Evolutionary conservation across 2,329 filamentous ascomycete genomes (phyloP).

Genomic region (Venturia nashicola): DNA sequence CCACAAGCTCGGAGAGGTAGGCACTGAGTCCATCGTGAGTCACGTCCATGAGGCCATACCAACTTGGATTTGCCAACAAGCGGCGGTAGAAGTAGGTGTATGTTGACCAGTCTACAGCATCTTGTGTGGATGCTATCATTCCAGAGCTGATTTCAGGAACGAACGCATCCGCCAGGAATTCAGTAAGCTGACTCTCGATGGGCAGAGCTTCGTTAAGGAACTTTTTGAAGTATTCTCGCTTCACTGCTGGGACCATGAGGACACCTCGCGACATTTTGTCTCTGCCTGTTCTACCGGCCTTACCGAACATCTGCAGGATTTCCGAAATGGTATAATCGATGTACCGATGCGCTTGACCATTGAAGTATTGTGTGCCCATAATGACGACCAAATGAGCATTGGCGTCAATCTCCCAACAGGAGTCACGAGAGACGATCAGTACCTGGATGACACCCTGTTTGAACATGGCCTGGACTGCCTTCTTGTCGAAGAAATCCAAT

Average conservation of each 20-base stretch:
- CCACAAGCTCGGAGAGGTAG: constrained; percentile 87
- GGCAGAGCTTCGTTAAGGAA: constrained; percentile 93
- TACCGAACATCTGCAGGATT: constrained; percentile 95
- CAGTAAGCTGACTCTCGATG: constrained; percentile 86
- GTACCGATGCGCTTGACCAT: constrained; percentile 92
- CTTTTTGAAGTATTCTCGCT: constrained; percentile 97
- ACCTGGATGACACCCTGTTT: constrained; percentile 82
- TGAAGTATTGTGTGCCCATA: constrained; percentile 97
- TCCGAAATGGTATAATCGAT: constrained; percentile 92
- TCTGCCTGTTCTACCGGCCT: constrained; percentile 65
- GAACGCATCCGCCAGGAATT: constrained; percentile 88
- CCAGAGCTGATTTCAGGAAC: constrained; percentile 95
- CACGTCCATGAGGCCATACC: constrained; percentile 71
- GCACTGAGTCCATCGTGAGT: constrained; percentile 89
- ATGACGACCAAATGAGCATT: constrained; percentile 85
- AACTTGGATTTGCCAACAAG: constrained; percentile 88
- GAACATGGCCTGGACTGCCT: constrained; percentile 87
- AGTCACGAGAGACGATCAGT: constrained; percentile 69
- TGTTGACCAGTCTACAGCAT: constrained; percentile 96
- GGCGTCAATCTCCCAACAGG: constrained; percentile 88
- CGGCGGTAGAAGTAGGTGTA: constrained; percentile 98
- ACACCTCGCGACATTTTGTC: constrained; percentile 80
- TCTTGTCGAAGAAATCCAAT: constrained; percentile 75
- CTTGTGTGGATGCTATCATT: constrained; percentile 88
- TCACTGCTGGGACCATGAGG: constrained; percentile 90